Evolutionary conservation across 2,329 filamentous ascomycete genomes (phyloP), one percentile per base, ranked within the genome.

Genomic region (Camillea tinctor): DNA sequence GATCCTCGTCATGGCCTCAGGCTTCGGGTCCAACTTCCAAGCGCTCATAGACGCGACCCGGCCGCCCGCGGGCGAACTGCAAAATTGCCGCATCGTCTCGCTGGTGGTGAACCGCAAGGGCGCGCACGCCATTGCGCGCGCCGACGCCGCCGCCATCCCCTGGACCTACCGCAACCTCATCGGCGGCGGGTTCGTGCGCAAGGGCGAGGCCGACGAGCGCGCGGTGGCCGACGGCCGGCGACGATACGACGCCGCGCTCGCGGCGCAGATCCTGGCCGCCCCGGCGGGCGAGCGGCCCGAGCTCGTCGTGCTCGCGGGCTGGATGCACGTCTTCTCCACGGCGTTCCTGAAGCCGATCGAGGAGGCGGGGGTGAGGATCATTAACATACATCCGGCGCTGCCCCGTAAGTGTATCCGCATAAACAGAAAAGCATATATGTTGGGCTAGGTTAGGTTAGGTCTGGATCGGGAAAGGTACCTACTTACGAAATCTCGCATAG

Each of bases 321-420:
- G 86, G 75, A 89, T 89, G 87, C 85, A 88, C 73, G 86, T 90
- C 51, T 74, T 90, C 15, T 84, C 84, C 0, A 76, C 79, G 0
- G 74, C 77, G 5, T 88, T 89, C 69, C 76, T 90, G 52, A 77
- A 79, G 13, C 85, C 86, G 7, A 72, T 90, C 36, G 75, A 80
- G 36, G 70, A 68, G 6, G 79, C 77, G 0, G 75, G 75, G 1
- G 75, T 88, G 44, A 80, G 80, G 51, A 86, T 89, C 58, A 87
- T 90, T 66, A 90, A 90, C 69, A 73, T 90, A 59, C 87, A 90
- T 87, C 87, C 56, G 54, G 87, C 89, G 3, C 75, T 91, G 49
- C 89, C 88, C 11, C 86, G 86, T 66, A 80, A 82, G 71, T 63
- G 20, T 11, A 8, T 15, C n/a, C n/a, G n/a, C n/a, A n/a, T n/a